phyloP scores from a whole-genome alignment of 139 green algal genomes.

The Haematococcus sp. region DNA sequence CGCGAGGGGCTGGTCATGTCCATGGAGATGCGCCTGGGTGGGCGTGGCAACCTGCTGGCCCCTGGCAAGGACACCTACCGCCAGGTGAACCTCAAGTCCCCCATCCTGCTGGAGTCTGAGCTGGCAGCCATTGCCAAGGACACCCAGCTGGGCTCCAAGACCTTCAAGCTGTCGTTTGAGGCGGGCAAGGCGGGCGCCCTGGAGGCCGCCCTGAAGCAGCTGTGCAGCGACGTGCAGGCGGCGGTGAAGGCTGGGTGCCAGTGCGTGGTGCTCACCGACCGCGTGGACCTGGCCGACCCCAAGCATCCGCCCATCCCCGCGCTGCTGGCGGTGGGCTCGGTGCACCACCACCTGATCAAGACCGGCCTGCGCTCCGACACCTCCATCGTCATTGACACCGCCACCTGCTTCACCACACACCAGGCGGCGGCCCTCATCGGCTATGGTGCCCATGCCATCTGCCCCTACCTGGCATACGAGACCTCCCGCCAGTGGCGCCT shows the following conservation, averaged over 20 bases:
- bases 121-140: slow-evolving; percentile 66
- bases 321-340: slow-evolving; percentile 89
- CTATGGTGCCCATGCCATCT: slow-evolving; percentile 96
- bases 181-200: slow-evolving; percentile 55
- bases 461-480: slow-evolving; percentile 96
- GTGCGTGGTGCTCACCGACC: slow-evolving; percentile 77
- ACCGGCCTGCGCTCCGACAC: slow-evolving; percentile 79
- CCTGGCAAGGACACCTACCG: slow-evolving; percentile 68
- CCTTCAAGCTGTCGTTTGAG: slow-evolving; percentile 61
- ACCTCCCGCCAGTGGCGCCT: slow-evolving; percentile 91
- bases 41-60: slow-evolving; percentile 93
- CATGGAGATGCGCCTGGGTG: slow-evolving; percentile 93
- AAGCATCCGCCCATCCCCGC: slow-evolving; percentile 79
- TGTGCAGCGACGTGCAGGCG: slow-evolving; percentile 77
- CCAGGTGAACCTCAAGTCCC: slow-evolving; percentile 80
- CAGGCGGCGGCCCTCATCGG: slow-evolving; percentile 48
- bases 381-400: slow-evolving; percentile 94
- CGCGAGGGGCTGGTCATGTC: slow-evolving; percentile 98
- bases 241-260: slow-evolving; percentile 83
- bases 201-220: slow-evolving; percentile 54
- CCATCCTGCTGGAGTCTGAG: slow-evolving; percentile 92
- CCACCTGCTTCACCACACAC: slow-evolving; percentile 50
- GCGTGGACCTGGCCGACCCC: slow-evolving; percentile 13
- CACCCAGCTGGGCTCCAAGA: slow-evolving; percentile 53
- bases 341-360: slow-evolving; percentile 98